A percentile compares a stretch with the other conserved stretches of the same genome.
Evolutionary conservation across 1,139 yeast genomes (phyloP).

Genomic region (Suhomyces maxii): DNA sequence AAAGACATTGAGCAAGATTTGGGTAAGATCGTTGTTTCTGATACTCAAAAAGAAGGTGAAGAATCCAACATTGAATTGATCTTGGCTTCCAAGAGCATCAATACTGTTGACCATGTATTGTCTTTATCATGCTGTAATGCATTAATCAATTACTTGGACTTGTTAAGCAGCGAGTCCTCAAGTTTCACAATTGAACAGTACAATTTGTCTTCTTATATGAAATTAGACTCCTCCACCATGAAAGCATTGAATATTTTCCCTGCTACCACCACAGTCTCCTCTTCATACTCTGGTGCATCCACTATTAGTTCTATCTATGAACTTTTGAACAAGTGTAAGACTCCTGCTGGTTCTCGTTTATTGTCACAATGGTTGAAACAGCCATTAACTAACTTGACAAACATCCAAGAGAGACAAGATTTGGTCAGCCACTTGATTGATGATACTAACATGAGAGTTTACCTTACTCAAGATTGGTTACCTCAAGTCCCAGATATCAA

Average conservation of each 20-base stretch:
- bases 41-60: slow-evolving; percentile 24
- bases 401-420: slow-evolving; percentile 66
- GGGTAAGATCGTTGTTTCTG: slow-evolving; percentile 34
- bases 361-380: slow-evolving; percentile 95
- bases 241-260: slow-evolving; percentile 88
- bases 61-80: slow-evolving; percentile 46
- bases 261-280: slow-evolving; percentile 28
- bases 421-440: slow-evolving; percentile 73
- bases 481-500: slow-evolving; percentile 80
- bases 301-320: slow-evolving; percentile 66
- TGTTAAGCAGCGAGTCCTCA: slow-evolving; percentile 51
- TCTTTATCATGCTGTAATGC: slow-evolving; percentile 59
- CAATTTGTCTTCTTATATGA: slow-evolving; percentile 76
- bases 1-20: slow-evolving; percentile 76
- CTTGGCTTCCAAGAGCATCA: slow-evolving; percentile 60
- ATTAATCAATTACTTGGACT: slow-evolving; percentile 59
- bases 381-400: slow-evolving; percentile 67
- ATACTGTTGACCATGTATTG: slow-evolving; percentile 31
- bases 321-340: slow-evolving; percentile 81
- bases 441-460: slow-evolving; percentile 65
- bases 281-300: slow-evolving; percentile 23
- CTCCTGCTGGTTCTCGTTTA: slow-evolving; percentile 80
- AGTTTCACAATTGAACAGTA: slow-evolving; percentile 59
- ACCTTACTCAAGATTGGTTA: slow-evolving; percentile 66
- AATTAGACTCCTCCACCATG: slow-evolving; percentile 86